phyloP scores from a whole-genome alignment of 2,329 filamentous ascomycete genomes.

The Bimuria novae-zelandiae region DNA sequence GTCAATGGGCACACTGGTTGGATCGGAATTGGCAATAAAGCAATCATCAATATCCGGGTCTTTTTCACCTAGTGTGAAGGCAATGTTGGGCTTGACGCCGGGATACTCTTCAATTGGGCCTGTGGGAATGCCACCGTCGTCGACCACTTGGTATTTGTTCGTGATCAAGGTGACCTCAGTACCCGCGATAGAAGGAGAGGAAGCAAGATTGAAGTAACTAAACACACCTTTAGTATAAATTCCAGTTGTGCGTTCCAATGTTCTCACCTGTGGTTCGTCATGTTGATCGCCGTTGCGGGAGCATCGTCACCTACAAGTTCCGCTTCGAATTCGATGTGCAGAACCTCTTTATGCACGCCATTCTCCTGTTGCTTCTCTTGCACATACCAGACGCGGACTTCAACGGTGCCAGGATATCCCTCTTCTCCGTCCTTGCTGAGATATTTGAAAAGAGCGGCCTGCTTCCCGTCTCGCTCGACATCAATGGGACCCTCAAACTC shows the following conservation, averaged over 20 bases:
- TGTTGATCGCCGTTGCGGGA: constrained; percentile 88
- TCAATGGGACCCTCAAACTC: constrained; percentile 72
- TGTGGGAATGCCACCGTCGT: constrained; percentile 74
- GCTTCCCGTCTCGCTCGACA: constrained; percentile 55
- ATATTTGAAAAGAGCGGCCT: constrained; percentile 55
- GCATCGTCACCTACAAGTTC: constrained; percentile 73
- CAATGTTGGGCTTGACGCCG: constrained; percentile 66
- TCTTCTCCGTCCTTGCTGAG: constrained; percentile 81
- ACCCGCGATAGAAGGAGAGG: constrained; percentile 62
- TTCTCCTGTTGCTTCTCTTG: constrained; percentile 68
- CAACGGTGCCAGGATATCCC: constrained; percentile 85
- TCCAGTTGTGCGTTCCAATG: not conserved
- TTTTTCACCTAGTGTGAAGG: constrained; percentile 72
- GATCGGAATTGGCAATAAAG: constrained; percentile 75
- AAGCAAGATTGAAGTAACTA: constrained; percentile 71
- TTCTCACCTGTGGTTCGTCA: constrained; percentile 90
- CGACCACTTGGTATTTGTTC: constrained; percentile 72
- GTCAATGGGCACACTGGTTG: constrained; percentile 56
- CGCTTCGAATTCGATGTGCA: constrained; percentile 89
- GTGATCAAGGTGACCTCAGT: constrained; percentile 64
- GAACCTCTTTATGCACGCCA: constrained; percentile 68
- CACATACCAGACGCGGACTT: constrained; percentile 78
- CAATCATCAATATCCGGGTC: constrained; percentile 87
- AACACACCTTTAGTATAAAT: not conserved
- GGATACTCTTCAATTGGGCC: constrained; percentile 67